These are phyloP conservation scores for Rhizopus delemar DNA, from an alignment of 371 early-diverging fungal species.

Conservation along the genomic window DNA sequence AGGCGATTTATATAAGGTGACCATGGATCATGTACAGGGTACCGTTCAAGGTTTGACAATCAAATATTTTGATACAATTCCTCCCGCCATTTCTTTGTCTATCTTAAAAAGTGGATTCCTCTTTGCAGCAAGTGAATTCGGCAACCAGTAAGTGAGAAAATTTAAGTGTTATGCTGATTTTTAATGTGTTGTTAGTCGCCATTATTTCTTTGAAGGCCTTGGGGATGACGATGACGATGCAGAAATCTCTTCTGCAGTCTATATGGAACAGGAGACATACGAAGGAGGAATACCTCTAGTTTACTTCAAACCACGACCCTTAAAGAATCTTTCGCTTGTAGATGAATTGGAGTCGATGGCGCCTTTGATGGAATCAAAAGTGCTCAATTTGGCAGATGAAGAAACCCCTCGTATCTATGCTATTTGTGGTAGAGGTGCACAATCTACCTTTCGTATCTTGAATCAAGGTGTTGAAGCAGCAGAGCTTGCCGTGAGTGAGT, in stretches of 20 bases:
- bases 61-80: conserved; percentile 94
- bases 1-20: conserved; percentile 94
- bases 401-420: conserved; percentile 93
- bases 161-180: background rate
- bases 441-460: conserved; percentile 83
- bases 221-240: conserved; percentile 88
- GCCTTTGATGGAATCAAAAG: conserved; percentile 76
- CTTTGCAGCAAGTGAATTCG: conserved; percentile 88
- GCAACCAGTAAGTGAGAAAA: conserved; percentile 75
- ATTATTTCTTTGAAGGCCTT: conserved; percentile 91
- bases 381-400: conserved; percentile 86
- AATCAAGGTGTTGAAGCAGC: conserved; percentile 91
- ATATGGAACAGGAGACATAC: conserved; percentile 59
- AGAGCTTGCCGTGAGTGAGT: conserved; percentile 88
- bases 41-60: conserved; percentile 70
- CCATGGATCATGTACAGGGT: conserved; percentile 79
- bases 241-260: conserved; percentile 75
- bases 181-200: conserved; percentile 48
- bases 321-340: conserved; percentile 83
- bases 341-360: conserved; percentile 87
- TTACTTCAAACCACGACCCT: conserved; percentile 77
- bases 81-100: conserved; percentile 76
- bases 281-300: conserved; percentile 55
- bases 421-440: conserved; percentile 82
- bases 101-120: conserved; percentile 93